These are phyloP conservation scores for Thielaviopsis euricoi DNA, from an alignment of 2,329 filamentous ascomycete genomes.

Conservation along the genomic window DNA sequence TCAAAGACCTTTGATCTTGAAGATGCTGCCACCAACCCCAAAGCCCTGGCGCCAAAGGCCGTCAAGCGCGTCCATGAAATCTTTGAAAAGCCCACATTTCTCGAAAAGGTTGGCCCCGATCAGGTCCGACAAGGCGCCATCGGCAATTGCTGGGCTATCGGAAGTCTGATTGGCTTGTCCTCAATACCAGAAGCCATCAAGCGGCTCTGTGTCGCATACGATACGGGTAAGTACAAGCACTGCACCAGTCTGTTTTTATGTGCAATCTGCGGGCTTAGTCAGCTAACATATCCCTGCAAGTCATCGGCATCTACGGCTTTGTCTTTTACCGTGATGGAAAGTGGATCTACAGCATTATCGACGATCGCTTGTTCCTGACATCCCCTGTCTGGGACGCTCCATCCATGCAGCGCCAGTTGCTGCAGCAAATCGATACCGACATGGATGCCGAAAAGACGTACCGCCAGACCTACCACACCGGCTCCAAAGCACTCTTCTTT, in stretches of 20 bases:
- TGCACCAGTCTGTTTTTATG: no score
- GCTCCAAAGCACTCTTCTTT: constrained; percentile 64
- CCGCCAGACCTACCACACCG: constrained; percentile 53
- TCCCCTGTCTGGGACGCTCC: constrained; percentile 70
- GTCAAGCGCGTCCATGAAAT: constrained; percentile 63
- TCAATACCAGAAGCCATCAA: constrained; percentile 57
- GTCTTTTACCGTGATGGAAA: constrained; percentile 79
- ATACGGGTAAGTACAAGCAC: constrained; percentile 32
- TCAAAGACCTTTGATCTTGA: constrained; percentile 34
- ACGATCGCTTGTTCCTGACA: constrained; percentile 76
- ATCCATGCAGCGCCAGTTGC: constrained; percentile 54
- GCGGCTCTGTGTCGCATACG: constrained; percentile 57
- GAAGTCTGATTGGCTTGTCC: constrained; percentile 58
- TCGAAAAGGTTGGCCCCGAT: constrained; percentile 46
- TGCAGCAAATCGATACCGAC: constrained; percentile 59
- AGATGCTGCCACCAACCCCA: constrained; percentile 18
- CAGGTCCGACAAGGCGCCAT: constrained; percentile 64
- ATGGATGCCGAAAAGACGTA: constrained; percentile 55
- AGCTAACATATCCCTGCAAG: constrained; percentile 16
- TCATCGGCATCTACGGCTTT: constrained; percentile 74
- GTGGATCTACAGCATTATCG: constrained; percentile 83
- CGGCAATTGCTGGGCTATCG: constrained; percentile 75
- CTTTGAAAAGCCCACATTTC: constrained; percentile 56
- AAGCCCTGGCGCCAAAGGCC: constrained; percentile 45
- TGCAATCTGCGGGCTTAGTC: background rate